Base-by-base conservation (phyloP, 1,139 yeast genomes). In the Chernovozyma sophiae-reginae region DNA sequence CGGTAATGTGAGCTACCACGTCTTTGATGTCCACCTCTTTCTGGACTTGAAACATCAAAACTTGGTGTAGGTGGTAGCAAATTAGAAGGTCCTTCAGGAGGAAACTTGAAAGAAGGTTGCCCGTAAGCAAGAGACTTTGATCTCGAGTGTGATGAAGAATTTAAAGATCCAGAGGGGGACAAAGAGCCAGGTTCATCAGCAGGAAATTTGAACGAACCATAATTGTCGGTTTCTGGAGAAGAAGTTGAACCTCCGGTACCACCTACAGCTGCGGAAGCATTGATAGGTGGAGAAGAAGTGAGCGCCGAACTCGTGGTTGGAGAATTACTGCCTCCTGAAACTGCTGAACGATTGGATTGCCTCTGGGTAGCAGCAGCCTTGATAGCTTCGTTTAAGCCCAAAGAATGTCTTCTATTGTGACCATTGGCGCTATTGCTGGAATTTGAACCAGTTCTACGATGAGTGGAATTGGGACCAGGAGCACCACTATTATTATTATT, bases 301-400 rank as follows among this genome's bases (percentile, higher is more conserved):
- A 23, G 38, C 19, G 18, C 38, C 18, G 34, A 31, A 33, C 36
- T 37, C 24, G 35, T 25, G 15, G 33, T 39, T 22, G 4, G 31
- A n/a, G 13, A 31, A 20, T 20, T 20, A 20, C 10, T 20, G 10
- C 23, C 23, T 7, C 23, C 23, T 30, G 35, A 34, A 5, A 25
- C 34, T 11, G 37, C 41, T 5, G 33, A 19, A 19, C 39, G 41
- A 13, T 37, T 55, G 23, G 58, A 57, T 59, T 87, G 96, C 35
- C 89, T 90, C 45, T 69, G 75, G 51, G 79, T 79, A 7, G 96
- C 96, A 13, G 98, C 98, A 4, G 97, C 97, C 49, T 84, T 82
- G 51, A 86, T 90, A n/a, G 98, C 98, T 60, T 92, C 98, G 41
- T 83, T 83, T 41, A 92, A 69, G 2, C 96, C 97, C 43, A 92